These are phyloP conservation scores for Raffaelea ambrosiae DNA, from an alignment of 2,329 filamentous ascomycete species.

Conservation along the genomic window DNA sequence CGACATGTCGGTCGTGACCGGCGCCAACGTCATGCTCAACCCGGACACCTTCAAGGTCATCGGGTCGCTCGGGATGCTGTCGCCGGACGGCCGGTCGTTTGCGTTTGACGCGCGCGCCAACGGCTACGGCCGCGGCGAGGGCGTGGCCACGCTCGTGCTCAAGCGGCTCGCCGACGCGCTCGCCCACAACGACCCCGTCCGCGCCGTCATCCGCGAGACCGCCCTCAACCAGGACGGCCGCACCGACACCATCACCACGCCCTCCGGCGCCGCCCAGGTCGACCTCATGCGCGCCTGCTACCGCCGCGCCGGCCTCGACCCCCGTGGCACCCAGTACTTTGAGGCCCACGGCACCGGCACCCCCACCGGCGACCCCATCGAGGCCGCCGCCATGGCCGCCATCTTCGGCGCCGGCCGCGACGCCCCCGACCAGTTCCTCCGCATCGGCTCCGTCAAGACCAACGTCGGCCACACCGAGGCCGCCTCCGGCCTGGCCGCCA, in stretches of 20 bases:
- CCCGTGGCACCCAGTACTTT: slow-evolving; percentile 16
- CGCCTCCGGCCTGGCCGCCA: slow-evolving; percentile 15
- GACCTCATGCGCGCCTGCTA: slow-evolving; percentile 24
- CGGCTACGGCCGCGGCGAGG: slow-evolving; percentile 44
- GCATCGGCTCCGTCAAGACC: slow-evolving; percentile 14
- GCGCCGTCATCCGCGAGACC: slow-evolving; percentile 23
- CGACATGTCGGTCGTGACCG: slow-evolving; percentile 20
- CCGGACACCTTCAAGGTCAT: slow-evolving; percentile 18
- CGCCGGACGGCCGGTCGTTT: slow-evolving; percentile 10
- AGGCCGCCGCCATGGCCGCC: slow-evolving; percentile 22
- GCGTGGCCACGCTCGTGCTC: slow-evolving; percentile 32
- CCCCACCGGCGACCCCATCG: slow-evolving; percentile 28
- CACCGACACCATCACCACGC: slow-evolving; percentile 30
- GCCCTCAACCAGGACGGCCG: slow-evolving; percentile 29
- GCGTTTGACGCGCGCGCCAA: slow-evolving; percentile 32
- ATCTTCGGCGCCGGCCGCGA: slow-evolving; percentile 15
- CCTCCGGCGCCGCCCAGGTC: slow-evolving; percentile 24
- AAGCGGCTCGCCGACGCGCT: slow-evolving; percentile 29
- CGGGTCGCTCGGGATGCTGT: slow-evolving; percentile 39
- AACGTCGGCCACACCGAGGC: slow-evolving; percentile 24
- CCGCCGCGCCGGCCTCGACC: slow-evolving; percentile 14
- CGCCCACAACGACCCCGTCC: slow-evolving; percentile 26
- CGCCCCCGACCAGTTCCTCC: slow-evolving; percentile 10
- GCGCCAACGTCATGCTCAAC: slow-evolving; percentile 22
- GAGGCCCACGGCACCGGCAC: slow-evolving; percentile 35